phyloP scores from a whole-genome alignment of 768 basidiomycete species.

The Pleurotus cornucopiae region DNA sequence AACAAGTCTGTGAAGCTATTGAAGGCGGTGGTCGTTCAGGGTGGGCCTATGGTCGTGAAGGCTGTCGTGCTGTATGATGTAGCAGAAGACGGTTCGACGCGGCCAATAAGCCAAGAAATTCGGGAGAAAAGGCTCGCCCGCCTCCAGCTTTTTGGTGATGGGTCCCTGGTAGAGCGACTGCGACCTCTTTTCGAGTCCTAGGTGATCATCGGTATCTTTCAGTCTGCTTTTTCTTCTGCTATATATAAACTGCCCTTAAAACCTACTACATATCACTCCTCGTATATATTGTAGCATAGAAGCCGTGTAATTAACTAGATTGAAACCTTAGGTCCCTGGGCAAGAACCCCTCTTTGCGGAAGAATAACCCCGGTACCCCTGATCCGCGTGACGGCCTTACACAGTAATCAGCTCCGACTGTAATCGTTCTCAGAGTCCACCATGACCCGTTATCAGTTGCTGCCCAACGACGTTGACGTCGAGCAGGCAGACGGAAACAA shows the following conservation, averaged over 20 bases:
- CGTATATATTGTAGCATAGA: no score
- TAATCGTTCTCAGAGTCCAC: no score
- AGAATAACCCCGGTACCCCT: no score
- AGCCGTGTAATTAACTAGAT: no score
- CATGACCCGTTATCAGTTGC: not conserved
- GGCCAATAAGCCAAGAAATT: constrained; percentile 25
- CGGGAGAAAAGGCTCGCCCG: constrained; percentile 18
- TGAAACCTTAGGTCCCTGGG: no score
- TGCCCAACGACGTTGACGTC: constrained; percentile 2
- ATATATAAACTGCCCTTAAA: no score
- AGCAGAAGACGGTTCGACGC: constrained; percentile 28
- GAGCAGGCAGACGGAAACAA: not conserved
- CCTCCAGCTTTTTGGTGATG: constrained; percentile 18
- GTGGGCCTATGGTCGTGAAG: constrained; percentile 38
- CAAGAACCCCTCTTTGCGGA: no score
- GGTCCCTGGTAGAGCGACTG: constrained; percentile 11
- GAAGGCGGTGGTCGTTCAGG: constrained; percentile 47
- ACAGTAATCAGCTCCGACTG: no score
- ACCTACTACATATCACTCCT: no score
- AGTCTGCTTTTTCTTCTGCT: not conserved
- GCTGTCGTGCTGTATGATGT: constrained; percentile 62
- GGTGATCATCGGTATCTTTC: not conserved
- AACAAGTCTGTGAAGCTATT: constrained; percentile 44
- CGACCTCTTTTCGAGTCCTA: not conserved
- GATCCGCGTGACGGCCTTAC: no score